A percentile compares a stretch with the other conserved stretches of the same genome.
phyloP scores from a whole-genome alignment of 2,329 filamentous ascomycete species.

The Arthrobotrys pseudoclavata region DNA sequence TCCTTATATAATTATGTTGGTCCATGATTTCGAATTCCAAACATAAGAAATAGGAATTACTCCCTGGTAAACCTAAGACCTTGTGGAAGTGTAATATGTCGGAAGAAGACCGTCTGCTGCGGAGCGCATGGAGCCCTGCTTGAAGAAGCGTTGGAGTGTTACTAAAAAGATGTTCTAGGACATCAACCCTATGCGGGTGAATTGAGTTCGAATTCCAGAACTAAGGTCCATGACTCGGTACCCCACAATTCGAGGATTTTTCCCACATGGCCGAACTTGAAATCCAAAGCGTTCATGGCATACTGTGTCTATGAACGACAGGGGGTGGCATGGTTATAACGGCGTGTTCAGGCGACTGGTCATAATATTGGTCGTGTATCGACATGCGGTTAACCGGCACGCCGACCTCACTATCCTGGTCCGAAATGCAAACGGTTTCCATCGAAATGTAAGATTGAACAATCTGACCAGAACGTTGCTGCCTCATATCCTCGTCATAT shows the following conservation, averaged over 20 bases:
- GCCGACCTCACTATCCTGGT: conserved; percentile 58
- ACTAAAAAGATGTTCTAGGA: background rate
- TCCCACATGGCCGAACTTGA: background rate
- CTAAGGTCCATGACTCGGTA: background rate
- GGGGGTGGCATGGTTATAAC: conserved; percentile 48
- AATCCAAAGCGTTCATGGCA: conserved; percentile 36
- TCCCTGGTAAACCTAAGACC: background rate
- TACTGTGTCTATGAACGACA: conserved; percentile 49
- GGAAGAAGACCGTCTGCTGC: background rate
- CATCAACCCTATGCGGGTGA: background rate
- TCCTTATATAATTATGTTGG: background rate
- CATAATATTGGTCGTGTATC: conserved; percentile 44
- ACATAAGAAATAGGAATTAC: background rate
- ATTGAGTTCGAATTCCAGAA: background rate
- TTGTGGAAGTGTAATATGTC: background rate
- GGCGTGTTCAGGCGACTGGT: conserved; percentile 40
- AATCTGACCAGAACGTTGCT: conserved; percentile 56
- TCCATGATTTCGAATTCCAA: background rate
- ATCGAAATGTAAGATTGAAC: conserved; percentile 59
- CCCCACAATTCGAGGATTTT: background rate
- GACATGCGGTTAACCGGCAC: conserved; percentile 48
- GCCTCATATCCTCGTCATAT: conserved; percentile 59
- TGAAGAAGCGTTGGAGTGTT: background rate
- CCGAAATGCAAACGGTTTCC: conserved; percentile 58
- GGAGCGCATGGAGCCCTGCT: background rate